phyloP scores from a whole-genome alignment of 139 green algal genomes.

The Chlorella sp. region DNA sequence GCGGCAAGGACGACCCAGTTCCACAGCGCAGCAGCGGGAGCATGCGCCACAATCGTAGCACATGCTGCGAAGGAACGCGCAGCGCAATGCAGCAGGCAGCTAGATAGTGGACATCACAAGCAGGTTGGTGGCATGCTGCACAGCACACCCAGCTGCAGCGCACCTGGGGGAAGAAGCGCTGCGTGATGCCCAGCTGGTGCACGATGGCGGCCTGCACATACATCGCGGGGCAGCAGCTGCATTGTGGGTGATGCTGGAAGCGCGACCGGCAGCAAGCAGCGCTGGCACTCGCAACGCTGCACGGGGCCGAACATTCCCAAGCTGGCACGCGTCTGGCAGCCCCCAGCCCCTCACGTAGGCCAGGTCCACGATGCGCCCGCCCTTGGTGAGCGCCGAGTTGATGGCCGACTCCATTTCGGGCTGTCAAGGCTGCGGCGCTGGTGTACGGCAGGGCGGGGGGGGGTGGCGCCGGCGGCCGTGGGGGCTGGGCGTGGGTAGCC shows the following conservation, averaged over 20 bases:
- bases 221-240: too few relatives aligned
- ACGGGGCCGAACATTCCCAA: too few relatives aligned
- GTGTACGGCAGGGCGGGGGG: neutral
- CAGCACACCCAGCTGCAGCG: too few relatives aligned
- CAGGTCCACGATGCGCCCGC: slow-evolving; percentile 40
- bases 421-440: neutral
- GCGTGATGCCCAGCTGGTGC: slow-evolving; percentile 51
- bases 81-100: neutral
- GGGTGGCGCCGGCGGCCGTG: neutral
- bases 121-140: too few relatives aligned
- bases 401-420: neutral
- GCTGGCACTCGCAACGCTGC: too few relatives aligned
- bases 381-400: neutral
- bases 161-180: slow-evolving; percentile 27
- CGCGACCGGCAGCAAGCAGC: too few relatives aligned
- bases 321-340: too few relatives aligned
- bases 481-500: neutral
- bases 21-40: neutral
- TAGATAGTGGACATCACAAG: too few relatives aligned
- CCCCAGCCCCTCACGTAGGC: slow-evolving; percentile 26
- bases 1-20: too few relatives aligned
- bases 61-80: too few relatives aligned
- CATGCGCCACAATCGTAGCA: neutral
- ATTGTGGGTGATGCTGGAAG: too few relatives aligned
- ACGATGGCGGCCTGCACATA: slow-evolving; percentile 20